Base-by-base conservation (phyloP, 257 asterid genomes). In the Solanum virginianum region DNA sequence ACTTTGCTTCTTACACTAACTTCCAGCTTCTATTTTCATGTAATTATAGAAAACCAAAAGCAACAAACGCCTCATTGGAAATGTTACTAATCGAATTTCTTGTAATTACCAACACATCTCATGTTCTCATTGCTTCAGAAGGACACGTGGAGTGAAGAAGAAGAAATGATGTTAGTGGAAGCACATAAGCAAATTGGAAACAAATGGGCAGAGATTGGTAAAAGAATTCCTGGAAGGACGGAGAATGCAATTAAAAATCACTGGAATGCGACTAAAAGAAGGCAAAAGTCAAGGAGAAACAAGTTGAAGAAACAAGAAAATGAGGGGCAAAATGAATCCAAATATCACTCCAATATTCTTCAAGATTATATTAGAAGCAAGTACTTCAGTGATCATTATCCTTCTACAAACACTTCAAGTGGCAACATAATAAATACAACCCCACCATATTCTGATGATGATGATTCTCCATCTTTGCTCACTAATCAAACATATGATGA, bases 221-320 rank as follows among this genome's bases (percentile, higher is more conserved):
- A 91, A 55, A 53, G 65, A 8, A 89, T 95, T 66, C 95, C 94
- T 0, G 98, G 95, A 26, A 89, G 98, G 84, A 92, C 95, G 4
- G 98, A 95, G 88, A 95, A 95, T 11, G 88, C 97, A 15, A 93
- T 95, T 20, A 95, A 95, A 87, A 95, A 95, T 66, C 99, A 94
- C 36, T 95, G 99, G 98, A 92, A 95, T 86, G 92, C 97, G 43
- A 91, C 94, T 5, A 91, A 88, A 55, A 89, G 97, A 59, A 92
- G 89, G 85, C 95, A 89, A 84, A 81, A 80, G 75, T 86, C 98
- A 0, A 88, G 86, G 84, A 91, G 88, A 60, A 92, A 88, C 71
- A 65, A 85, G 84, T 87, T 87, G 71, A 91, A 83, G 72, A 41
- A 63, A 15, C 14, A 63, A 2, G 59, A 63, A 69, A 80, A 80